Base-by-base conservation (phyloP, 139 green algal genomes). In the Nannochloris sp. region DNA sequence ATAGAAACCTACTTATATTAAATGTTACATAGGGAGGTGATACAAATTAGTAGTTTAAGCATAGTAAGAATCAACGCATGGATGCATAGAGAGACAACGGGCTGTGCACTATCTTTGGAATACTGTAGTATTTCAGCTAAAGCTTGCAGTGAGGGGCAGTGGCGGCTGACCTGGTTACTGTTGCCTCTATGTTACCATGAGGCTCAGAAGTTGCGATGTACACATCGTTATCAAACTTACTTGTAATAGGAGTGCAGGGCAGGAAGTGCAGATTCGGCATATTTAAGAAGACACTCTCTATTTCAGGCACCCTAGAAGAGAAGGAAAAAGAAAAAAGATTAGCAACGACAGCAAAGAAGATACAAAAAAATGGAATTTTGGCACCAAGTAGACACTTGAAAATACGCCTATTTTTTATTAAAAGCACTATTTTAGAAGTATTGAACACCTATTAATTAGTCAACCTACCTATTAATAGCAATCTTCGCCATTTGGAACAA, bases 181-280 rank as follows among this genome's bases (percentile, higher is more conserved):
- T 67, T 1, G 87, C 86, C 71, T 95, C 83, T 61, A 97, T 97
- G 63, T 83, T 86, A 30, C 91, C 91, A 67, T 97, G 90, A 6
- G 91, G 91, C 80, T 97, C 91, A 27, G 64, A 82, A 8, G 92
- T 98, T 6, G 92, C 84, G 4, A 96, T 53, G 61, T 97, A 98
- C 32, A 98, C 85, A 61, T 98, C 92, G 65, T 98, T 72, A 9
- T 95, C 80, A 71, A 97, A 98, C 36, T 81, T 65, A 60, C 33
- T 33, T 55, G 74, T 76, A 45, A 89, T 78, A 4, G 67, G 67
- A 9, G 62, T 73, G 65, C 79, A 84, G 6, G 93, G 93, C 6
- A 98, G 34, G 75, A 98, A 98, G 76, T 98, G 93, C 12, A 98
- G 68, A 80, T 98, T 98, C 63, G 93, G 93, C 78, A 96, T 81